phyloP scores from a whole-genome alignment of 208 protist genomes.

The Trypanosoma theileri region DNA sequence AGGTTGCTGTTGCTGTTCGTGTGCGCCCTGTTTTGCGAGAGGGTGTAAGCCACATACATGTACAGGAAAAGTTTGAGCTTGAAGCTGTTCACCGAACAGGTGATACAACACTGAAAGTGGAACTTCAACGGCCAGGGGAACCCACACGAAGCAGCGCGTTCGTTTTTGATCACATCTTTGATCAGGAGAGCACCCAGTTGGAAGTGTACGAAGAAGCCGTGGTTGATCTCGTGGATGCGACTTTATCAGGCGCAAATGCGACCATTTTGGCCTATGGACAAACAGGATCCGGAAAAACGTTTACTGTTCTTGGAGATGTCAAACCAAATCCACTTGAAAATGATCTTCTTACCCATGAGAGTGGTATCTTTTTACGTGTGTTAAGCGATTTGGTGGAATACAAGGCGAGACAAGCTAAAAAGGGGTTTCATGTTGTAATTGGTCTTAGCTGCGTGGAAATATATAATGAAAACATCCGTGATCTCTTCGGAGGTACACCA shows the following conservation, averaged over 20 bases:
- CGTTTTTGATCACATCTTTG: conserved; percentile 48
- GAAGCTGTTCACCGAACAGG: conserved; percentile 28
- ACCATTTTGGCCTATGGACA: conserved; percentile 51
- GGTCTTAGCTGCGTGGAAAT: conserved; percentile 49
- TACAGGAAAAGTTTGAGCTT: conserved; percentile 34
- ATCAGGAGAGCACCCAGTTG: conserved; percentile 45
- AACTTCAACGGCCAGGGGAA: conserved; percentile 25
- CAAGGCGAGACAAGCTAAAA: conserved; percentile 27
- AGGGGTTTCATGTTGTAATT: conserved; percentile 39
- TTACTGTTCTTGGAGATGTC: conserved; percentile 45
- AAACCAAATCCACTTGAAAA: conserved; percentile 41
- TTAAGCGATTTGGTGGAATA: conserved; percentile 46
- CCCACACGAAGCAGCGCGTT: conserved; percentile 31
- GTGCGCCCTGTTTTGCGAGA: conserved; percentile 35
- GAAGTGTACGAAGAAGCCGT: conserved; percentile 49
- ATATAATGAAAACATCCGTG: conserved; percentile 52
- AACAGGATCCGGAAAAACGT: conserved; percentile 50
- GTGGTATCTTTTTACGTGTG: conserved; percentile 43
- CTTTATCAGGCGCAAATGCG: conserved; percentile 36
- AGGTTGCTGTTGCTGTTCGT: conserved; percentile 35
- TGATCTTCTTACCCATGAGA: conserved; percentile 35
- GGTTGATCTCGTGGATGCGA: conserved; percentile 38
- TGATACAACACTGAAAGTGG: conserved; percentile 31
- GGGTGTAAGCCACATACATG: conserved; percentile 19
- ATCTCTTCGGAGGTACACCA: conserved; percentile 43